Evolutionary conservation across 306 rosid genomes (phyloP).

Genomic region (Inga leiocalycina): DNA sequence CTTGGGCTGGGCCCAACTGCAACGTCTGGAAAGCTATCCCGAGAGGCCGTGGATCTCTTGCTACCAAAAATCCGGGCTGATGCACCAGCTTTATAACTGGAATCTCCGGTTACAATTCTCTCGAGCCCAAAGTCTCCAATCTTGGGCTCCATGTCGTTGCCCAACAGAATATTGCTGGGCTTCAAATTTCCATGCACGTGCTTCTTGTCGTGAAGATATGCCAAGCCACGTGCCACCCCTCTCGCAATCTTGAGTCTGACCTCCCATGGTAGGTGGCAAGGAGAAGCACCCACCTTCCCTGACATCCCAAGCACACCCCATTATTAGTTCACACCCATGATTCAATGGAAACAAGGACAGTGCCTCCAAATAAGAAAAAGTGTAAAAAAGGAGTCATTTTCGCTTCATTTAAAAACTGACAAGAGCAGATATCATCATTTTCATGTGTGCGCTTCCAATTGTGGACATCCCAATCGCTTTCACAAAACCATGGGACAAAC

Average conservation of each 20-base stretch:
- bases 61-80: slow-evolving; percentile 89
- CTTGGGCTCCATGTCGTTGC: slow-evolving; percentile 79
- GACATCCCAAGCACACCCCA: slow-evolving; percentile 27
- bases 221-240: slow-evolving; percentile 93
- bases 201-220: slow-evolving; percentile 95
- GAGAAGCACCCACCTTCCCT: slow-evolving; percentile 95
- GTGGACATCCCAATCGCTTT: slow-evolving; percentile 31
- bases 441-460: slow-evolving; percentile 32
- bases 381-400: slow-evolving; percentile 24
- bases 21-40: slow-evolving; percentile 77
- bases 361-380: neutral
- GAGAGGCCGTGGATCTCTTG: slow-evolving; percentile 75
- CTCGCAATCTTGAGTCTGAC: slow-evolving; percentile 77
- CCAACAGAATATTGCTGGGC: slow-evolving; percentile 86
- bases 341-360: neutral
- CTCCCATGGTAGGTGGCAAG: slow-evolving; percentile 95
- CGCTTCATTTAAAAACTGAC: neutral
- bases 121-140: slow-evolving; percentile 94
- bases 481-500: slow-evolving; percentile 27
- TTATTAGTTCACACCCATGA: neutral
- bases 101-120: slow-evolving; percentile 61
- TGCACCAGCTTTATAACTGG: slow-evolving; percentile 62
- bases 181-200: slow-evolving; percentile 92
- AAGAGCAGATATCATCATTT: neutral
- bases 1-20: slow-evolving; percentile 75